These are phyloP conservation scores for Pleomassaria siparia DNA, from an alignment of 2,329 filamentous ascomycete genomes.

Conservation along the genomic window DNA sequence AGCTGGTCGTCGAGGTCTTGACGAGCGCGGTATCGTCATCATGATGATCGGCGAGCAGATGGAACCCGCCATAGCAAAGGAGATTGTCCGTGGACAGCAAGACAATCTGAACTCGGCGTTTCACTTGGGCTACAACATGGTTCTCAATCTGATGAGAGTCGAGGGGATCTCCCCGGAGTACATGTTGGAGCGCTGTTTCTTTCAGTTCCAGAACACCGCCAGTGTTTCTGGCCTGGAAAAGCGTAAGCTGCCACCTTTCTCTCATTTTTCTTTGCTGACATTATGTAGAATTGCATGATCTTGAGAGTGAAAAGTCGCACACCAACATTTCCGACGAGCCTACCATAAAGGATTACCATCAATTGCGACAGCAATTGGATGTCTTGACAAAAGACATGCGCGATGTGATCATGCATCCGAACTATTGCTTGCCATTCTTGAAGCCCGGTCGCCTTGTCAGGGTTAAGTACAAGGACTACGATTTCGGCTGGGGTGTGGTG, in stretches of 20 bases:
- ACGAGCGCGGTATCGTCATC: conserved; percentile 97
- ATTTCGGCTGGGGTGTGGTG: conserved; percentile 95
- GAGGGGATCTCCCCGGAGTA: conserved; percentile 98
- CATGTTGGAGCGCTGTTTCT: conserved; percentile 98
- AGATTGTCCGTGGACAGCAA: conserved; percentile 94
- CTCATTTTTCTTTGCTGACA: conserved; percentile 1
- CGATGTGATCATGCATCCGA: conserved; percentile 86
- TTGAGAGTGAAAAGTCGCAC: conserved; percentile 73
- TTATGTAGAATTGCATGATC: conserved; percentile 65
- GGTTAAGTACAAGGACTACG: conserved; percentile 75
- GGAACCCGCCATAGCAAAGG: conserved; percentile 89
- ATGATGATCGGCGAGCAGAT: conserved; percentile 99
- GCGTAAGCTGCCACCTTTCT: conserved; percentile 36
- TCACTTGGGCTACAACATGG: conserved; percentile 98
- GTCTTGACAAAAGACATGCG: conserved; percentile 87
- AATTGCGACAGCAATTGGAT: conserved; percentile 80
- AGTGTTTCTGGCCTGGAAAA: conserved; percentile 83
- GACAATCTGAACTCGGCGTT: conserved; percentile 98
- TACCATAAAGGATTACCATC: conserved; percentile 92
- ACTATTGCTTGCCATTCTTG: conserved; percentile 80
- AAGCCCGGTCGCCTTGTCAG: conserved; percentile 85
- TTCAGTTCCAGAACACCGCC: conserved; percentile 94
- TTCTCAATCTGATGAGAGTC: conserved; percentile 93
- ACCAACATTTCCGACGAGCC: conserved; percentile 82
- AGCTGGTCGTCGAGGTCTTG: conserved; percentile 92